phyloP scores from a whole-genome alignment of 2,329 filamentous ascomycete genomes.

The Oidium heveae region DNA sequence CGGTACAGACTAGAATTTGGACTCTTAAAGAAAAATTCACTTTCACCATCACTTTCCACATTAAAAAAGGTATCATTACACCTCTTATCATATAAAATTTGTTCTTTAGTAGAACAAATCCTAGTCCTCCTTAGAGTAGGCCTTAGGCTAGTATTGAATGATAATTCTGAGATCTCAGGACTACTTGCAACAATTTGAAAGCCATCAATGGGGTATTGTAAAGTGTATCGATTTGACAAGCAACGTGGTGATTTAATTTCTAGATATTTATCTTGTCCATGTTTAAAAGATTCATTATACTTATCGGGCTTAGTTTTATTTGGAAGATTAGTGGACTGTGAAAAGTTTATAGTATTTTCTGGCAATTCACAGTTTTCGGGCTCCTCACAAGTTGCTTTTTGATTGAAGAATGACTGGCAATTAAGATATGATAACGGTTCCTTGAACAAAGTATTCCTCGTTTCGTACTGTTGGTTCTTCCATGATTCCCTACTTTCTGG shows the following conservation, averaged over 20 bases:
- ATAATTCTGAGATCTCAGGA: background rate
- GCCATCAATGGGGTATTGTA: background rate
- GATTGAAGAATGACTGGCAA: slow-evolving; percentile 6
- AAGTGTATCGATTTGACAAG: background rate
- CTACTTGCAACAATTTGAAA: background rate
- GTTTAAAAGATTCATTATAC: background rate
- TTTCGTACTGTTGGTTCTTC: slow-evolving; percentile 22
- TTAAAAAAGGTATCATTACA: slow-evolving; percentile 15
- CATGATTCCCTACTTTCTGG: slow-evolving; percentile 17
- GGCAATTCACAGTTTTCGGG: background rate
- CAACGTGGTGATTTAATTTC: background rate
- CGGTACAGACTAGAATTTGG: too few species aligned
- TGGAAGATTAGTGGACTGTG: background rate
- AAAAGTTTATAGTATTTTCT: background rate
- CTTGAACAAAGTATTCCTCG: slow-evolving; percentile 17
- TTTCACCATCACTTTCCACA: slow-evolving; percentile 16
- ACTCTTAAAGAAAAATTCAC: slow-evolving; percentile 26
- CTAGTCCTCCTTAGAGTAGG: too few species aligned
- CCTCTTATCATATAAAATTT: too few species aligned
- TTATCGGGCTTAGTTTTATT: background rate
- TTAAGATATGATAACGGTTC: slow-evolving; percentile 9
- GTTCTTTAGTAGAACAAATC: too few species aligned
- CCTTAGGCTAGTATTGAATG: background rate
- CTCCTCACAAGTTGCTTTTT: background rate
- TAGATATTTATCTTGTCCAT: background rate